Conservation (phyloP, 1,284 basidiomycete genomes). For the Afroboletus lepidellus region DNA sequence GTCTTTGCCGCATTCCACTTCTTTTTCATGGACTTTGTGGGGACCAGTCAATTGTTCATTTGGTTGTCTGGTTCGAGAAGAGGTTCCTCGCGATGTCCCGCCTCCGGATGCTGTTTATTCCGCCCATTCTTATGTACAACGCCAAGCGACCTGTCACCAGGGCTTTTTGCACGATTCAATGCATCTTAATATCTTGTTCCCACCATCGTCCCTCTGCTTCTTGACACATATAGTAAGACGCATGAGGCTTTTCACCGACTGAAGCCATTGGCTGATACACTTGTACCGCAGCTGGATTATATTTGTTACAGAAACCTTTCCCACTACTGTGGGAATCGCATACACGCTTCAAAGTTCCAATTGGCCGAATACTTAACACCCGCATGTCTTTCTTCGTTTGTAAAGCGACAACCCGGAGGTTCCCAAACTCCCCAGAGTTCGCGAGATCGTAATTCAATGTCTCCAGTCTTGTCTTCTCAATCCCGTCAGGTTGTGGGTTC, state of each 20-base stretch:
- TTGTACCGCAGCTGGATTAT: too few species aligned
- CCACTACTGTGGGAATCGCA: too few species aligned
- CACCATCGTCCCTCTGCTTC: too few species aligned
- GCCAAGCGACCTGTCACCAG: neutral
- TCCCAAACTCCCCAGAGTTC: too few species aligned
- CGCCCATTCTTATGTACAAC: neutral
- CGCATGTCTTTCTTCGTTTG: neutral
- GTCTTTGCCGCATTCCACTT: conserved; percentile 1
- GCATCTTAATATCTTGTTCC: too few species aligned
- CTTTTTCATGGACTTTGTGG: neutral
- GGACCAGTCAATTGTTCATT: neutral
- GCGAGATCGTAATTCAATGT: neutral
- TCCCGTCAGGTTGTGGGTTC: neutral
- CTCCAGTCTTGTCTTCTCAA: neutral
- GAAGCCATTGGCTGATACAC: too few species aligned
- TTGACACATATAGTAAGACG: too few species aligned
- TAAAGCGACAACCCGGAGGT: neutral
- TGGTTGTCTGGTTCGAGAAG: neutral
- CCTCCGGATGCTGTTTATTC: neutral
- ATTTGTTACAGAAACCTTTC: too few species aligned
- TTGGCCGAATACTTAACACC: neutral
- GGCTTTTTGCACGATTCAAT: neutral
- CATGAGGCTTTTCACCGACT: too few species aligned
- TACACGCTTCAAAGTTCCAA: too few species aligned
- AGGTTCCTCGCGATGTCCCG: conserved; percentile 1